Percentiles rank a stretch among this genome's conserved stretches.
phyloP scores from a whole-genome alignment of 2,329 filamentous ascomycete genomes.

The Arthrobotrys entomopaga region DNA sequence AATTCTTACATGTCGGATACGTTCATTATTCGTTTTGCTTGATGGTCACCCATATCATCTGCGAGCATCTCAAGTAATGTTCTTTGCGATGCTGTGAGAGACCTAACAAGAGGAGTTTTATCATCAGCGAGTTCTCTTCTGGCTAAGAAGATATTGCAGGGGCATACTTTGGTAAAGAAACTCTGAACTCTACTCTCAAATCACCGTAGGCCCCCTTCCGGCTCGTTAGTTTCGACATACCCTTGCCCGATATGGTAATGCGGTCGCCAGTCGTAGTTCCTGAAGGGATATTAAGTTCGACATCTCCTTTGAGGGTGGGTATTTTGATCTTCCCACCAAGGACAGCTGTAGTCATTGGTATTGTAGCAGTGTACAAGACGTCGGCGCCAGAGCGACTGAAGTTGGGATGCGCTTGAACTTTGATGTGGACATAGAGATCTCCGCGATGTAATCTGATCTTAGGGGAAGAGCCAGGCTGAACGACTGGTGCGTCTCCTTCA shows the following conservation, averaged over 20 bases:
- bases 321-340: conserved; percentile 89
- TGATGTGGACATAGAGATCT: conserved; percentile 90
- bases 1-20: conserved; percentile 64
- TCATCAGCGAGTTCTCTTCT: conserved; percentile 1
- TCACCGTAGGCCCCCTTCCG: conserved; percentile 79
- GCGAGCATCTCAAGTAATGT: conserved; percentile 95
- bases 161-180: conserved; percentile 88
- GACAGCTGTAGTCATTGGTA: conserved; percentile 91
- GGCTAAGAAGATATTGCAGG: conserved; percentile 5
- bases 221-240: conserved; percentile 82
- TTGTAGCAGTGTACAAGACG: conserved; percentile 88
- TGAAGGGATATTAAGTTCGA: conserved; percentile 88
- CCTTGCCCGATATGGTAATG: conserved; percentile 87
- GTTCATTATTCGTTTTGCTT: conserved; percentile 91
- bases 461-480: conserved; percentile 69
- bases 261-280: conserved; percentile 93
- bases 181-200: conserved; percentile 91
- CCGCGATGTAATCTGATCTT: conserved; percentile 68
- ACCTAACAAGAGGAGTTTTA: conserved; percentile 28
- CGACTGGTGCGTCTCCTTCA: conserved; percentile 83
- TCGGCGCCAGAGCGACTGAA: conserved; percentile 89
- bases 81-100: conserved; percentile 84
- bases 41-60: conserved; percentile 93
- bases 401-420: conserved; percentile 86
- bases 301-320: conserved; percentile 88